Conservation (phyloP, 176 grass and related monocot genomes). For the Juncus inflexus region DNA sequence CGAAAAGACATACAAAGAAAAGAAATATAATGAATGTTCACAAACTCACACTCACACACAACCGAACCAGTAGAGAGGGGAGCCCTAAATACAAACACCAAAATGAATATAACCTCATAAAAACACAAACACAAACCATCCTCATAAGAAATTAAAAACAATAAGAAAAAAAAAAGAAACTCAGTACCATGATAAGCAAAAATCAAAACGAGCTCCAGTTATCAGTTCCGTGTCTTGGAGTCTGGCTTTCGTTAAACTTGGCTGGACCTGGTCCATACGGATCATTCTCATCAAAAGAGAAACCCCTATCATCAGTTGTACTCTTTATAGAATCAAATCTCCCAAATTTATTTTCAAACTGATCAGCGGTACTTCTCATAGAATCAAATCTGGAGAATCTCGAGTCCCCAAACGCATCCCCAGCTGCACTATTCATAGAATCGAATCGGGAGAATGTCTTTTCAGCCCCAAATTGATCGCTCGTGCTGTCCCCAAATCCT, state of each 20-base stretch:
- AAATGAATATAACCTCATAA: constrained; percentile 22
- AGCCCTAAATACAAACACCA: constrained; percentile 25
- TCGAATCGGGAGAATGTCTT: constrained; percentile 32
- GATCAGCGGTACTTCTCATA: constrained; percentile 57
- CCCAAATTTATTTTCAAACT: constrained; percentile 16
- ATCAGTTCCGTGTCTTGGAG: constrained; percentile 69
- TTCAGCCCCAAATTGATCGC: constrained; percentile 39
- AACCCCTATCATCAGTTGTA: constrained; percentile 37
- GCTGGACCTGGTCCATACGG: constrained; percentile 63
- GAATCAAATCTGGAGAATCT: constrained; percentile 62
- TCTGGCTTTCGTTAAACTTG: constrained; percentile 49
- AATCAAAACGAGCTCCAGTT: constrained; percentile 80
- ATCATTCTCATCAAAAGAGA: constrained; percentile 61
- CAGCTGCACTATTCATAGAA: constrained; percentile 32
- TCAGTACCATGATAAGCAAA: constrained; percentile 1
- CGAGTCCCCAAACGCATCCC: constrained; percentile 8
- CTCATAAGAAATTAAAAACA: constrained; percentile 19
- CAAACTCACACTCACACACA: constrained; percentile 22
- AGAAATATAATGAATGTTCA: constrained; percentile 31
- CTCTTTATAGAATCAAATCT: constrained; percentile 39
- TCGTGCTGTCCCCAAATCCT: constrained; percentile 40
- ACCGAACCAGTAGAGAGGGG: constrained; percentile 16
- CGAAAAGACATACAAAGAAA: constrained; percentile 27
- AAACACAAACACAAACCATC: constrained; percentile 13
- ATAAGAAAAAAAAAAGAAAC: constrained; percentile 28